Conservation (phyloP, 2,329 filamentous ascomycete species). For the Ceratocystis cacaofunesta region DNA sequence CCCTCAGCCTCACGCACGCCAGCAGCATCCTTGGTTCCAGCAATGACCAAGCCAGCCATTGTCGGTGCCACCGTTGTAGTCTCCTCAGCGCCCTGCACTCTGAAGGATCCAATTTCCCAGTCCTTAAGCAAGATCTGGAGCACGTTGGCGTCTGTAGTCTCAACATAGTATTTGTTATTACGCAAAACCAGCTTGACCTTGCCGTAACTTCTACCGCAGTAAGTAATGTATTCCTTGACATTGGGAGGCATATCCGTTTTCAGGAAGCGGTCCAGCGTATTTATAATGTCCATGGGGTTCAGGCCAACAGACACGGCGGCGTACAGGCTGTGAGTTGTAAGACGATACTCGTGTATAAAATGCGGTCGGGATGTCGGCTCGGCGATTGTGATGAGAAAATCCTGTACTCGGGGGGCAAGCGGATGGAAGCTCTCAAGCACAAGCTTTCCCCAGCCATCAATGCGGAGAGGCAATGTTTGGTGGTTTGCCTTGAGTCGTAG, state of each 20-base stretch:
- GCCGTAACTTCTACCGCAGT: conserved; percentile 78
- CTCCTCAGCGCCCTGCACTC: conserved; percentile 55
- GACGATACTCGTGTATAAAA: conserved; percentile 82
- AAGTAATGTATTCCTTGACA: conserved; percentile 61
- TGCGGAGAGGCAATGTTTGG: conserved; percentile 80
- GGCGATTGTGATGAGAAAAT: conserved; percentile 90
- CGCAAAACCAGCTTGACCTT: conserved; percentile 93
- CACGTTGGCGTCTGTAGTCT: conserved; percentile 76
- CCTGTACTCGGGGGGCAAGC: conserved; percentile 71
- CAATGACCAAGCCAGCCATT: conserved; percentile 77
- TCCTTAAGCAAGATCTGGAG: conserved; percentile 79
- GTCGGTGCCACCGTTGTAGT: conserved; percentile 72
- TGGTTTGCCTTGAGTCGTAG: conserved; percentile 77
- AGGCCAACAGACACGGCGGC: conserved; percentile 92
- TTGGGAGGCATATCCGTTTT: conserved; percentile 77
- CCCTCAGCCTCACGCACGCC: conserved; percentile 59
- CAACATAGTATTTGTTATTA: conserved; percentile 86
- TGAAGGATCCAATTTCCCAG: conserved; percentile 61
- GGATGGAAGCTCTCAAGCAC: conserved; percentile 91
- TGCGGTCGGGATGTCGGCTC: conserved; percentile 82
- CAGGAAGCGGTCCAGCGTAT: conserved; percentile 70
- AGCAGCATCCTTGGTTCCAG: conserved; percentile 84
- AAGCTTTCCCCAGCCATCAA: conserved; percentile 74
- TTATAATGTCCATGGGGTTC: conserved; percentile 76
- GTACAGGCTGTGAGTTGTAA: conserved; percentile 87